phyloP scores from a whole-genome alignment of 257 asterid genomes.

The Nicotiana sylvestris region DNA sequence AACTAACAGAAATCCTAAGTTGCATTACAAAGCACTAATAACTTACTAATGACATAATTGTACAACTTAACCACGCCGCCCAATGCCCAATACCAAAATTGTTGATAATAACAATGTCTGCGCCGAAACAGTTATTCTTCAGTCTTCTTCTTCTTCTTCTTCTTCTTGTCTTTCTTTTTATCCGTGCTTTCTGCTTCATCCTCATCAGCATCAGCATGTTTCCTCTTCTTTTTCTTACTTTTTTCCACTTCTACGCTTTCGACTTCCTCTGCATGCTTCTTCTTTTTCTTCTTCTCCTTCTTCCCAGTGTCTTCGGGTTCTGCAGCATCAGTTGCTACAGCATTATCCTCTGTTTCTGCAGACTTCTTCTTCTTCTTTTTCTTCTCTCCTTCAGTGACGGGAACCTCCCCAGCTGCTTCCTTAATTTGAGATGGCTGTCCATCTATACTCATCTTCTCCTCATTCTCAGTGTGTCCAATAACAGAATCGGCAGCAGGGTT shows the following conservation, averaged over 20 bases:
- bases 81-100: background rate
- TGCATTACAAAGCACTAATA: background rate
- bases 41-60: background rate
- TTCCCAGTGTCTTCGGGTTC: slow-evolving; percentile 38
- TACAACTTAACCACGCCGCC: background rate
- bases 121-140: slow-evolving; percentile 25
- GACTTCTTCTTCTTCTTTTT: slow-evolving; percentile 40
- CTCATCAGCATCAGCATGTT: slow-evolving; percentile 37
- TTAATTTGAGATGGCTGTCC: slow-evolving; percentile 17
- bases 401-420: slow-evolving; percentile 27
- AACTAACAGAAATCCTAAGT: background rate
- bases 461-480: slow-evolving; percentile 40
- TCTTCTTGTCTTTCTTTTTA: slow-evolving; percentile 31
- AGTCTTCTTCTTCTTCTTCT: slow-evolving; percentile 49
- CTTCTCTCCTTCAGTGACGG: slow-evolving; percentile 30
- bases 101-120: background rate
- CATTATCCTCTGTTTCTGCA: slow-evolving; percentile 26
- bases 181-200: slow-evolving; percentile 15
- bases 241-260: slow-evolving; percentile 26
- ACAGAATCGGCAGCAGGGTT: slow-evolving; percentile 74
- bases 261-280: slow-evolving; percentile 26
- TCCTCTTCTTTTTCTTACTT: slow-evolving; percentile 67
- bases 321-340: slow-evolving; percentile 11
- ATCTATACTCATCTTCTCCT: slow-evolving; percentile 16
- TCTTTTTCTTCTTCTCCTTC: slow-evolving; percentile 52